Evolutionary conservation across 2,329 filamentous ascomycete species (phyloP).

Genomic region (Phaeosphaeria sp.): DNA sequence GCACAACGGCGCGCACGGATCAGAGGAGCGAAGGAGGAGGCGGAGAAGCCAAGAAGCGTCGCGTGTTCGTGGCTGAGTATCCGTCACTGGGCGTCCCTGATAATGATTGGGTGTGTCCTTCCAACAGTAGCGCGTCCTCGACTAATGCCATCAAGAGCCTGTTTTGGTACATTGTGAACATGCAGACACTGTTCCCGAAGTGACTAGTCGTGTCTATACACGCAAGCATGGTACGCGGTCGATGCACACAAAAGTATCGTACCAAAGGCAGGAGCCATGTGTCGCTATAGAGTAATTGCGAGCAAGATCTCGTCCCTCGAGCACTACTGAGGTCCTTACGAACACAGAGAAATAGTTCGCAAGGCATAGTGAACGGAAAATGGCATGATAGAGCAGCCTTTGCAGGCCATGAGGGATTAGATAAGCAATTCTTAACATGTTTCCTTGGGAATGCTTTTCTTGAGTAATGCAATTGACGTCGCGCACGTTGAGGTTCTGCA

Average conservation of each 20-base stretch:
- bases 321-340: too few species aligned
- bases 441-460: neutral
- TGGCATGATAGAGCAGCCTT: too few species aligned
- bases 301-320: neutral
- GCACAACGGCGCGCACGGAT: constrained; percentile 4
- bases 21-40: neutral
- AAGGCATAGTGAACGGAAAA: too few species aligned
- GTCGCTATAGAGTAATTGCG: neutral
- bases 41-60: constrained; percentile 8
- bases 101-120: neutral
- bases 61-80: constrained; percentile 8
- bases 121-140: neutral
- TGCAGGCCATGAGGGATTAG: too few species aligned
- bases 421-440: too few species aligned
- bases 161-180: neutral
- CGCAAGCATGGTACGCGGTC: neutral
- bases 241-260: neutral
- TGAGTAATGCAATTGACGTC: neutral
- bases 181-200: neutral
- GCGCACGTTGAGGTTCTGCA: neutral
- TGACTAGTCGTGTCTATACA: neutral
- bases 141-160: neutral
- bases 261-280: neutral
- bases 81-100: neutral
- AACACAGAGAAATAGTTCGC: too few species aligned